Evolutionary conservation across 2,329 filamentous ascomycete genomes (phyloP), one percentile per base, ranked within the genome.

Genomic region (Cadophora gregata): DNA sequence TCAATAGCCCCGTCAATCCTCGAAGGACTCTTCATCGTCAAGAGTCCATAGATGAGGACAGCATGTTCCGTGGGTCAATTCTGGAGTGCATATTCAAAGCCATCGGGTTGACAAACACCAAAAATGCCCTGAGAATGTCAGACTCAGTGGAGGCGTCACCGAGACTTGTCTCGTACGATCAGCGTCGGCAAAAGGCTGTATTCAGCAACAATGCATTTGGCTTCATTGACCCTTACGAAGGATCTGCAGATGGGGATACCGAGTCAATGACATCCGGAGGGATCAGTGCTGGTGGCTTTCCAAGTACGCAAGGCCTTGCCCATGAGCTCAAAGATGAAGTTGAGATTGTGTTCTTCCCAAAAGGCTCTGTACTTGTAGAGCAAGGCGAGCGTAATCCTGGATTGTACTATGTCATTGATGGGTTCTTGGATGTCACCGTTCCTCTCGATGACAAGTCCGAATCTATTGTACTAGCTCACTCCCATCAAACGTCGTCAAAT

Each of bases 361-460:
- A 98, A 77, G 94, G 92, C 2, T 95, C 96, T 1, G 91, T 99
- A 0, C 84, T 99, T 19, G 94, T 99, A 0, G 96, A 99, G 75
- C 94, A 98, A 80, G 95, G 96, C 10, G 96, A 99, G 78, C 87
- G 96, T n/a, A 97, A 96, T 73, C 96, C 96, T 0, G 96, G 96
- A 0, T 79, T 99, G 0, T 99, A 99, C 80, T 99, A 99, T 79
- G 95, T 99, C 3, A 91, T 99, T 59, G 96, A 99, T 77, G 96
- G 96, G 0, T 99, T 99, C 74, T 81, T 99, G 42, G 96, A 99
- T 75, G 94, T 98, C 51, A 93, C 93, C 68, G 90, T 96, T n/a
- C 89, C 92, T 1, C 82, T 87, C 0, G 87, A 90, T 38, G 74
- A 75, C 2, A 75, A 72, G 21, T 68, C 69, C 9, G 72, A 77